Conservation (phyloP, 2,329 filamentous ascomycete species). For the Aspergillus unguis region DNA sequence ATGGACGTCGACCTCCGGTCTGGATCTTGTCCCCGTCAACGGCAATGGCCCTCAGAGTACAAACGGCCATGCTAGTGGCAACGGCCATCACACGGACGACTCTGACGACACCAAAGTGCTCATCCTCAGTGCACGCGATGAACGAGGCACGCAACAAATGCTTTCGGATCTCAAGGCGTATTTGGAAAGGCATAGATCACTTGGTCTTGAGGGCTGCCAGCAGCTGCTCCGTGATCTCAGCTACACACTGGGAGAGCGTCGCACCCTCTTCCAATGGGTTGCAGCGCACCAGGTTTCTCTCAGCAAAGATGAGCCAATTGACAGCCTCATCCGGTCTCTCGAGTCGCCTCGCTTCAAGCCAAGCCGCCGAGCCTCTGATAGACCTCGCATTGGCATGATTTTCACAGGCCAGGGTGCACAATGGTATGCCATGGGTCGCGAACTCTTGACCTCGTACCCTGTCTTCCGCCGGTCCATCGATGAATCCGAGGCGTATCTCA, state of each 20-base stretch:
- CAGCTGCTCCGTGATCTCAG: constrained; percentile 2
- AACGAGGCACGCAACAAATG: not conserved
- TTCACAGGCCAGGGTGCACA: constrained; percentile 33
- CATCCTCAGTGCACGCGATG: not conserved
- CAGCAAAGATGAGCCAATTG: not conserved
- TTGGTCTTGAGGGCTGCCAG: too few species aligned
- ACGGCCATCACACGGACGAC: not conserved
- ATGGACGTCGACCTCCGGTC: not conserved
- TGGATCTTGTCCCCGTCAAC: not conserved
- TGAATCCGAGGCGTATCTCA: not conserved
- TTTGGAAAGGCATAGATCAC: not conserved
- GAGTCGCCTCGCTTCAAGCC: not conserved
- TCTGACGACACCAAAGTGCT: not conserved
- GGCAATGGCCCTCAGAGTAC: constrained; percentile 16
- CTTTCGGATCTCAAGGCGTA: constrained; percentile 15
- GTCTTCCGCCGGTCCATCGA: not conserved
- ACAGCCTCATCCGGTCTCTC: not conserved
- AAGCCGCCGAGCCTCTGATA: not conserved
- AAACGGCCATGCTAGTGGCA: too few species aligned
- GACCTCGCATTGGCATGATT: not conserved
- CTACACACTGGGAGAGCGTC: constrained; percentile 9
- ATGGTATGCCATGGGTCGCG: constrained; percentile 27
- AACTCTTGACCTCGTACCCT: constrained; percentile 10
- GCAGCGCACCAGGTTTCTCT: not conserved
- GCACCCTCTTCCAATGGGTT: constrained; percentile 2